Base-by-base conservation (phyloP, 2,329 filamentous ascomycete genomes). In the Alternaria ethzedia region DNA sequence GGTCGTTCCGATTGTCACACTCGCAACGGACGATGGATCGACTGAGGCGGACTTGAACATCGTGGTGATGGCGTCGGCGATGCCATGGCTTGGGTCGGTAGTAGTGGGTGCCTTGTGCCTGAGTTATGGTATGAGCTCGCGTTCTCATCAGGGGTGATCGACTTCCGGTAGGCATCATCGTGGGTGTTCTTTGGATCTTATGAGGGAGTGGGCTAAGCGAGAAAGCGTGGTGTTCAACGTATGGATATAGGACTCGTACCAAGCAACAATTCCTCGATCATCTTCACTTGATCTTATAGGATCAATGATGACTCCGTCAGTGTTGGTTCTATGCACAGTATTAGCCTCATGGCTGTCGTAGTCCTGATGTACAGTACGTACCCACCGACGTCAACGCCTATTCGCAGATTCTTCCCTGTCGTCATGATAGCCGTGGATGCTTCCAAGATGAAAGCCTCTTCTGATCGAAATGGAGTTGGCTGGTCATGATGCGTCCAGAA, bases 1-100 rank as follows among this genome's bases (percentile, higher is more conserved):
- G 0, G 85, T 87, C 2, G 84, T 86, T 25, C 85, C 84, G 54
- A 86, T 82, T 8, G 83, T 85, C 5, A 86, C 81, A 61, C 82
- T 83, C 15, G 75, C 78, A 57, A 85, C 76, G 3, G 69, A 67
- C 13, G 65, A 59, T 15, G 77, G 73, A 15, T 75, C 66, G 17
- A 80, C 70, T 4, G 67, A 71, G 6, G 76, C 73, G 1, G 72
- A 70, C 26, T 72, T 68, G 69, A 80, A 78, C 76, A 80, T 79
- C 9, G 74, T 75, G 4, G 70, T 77, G 47, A 81, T 78, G 15
- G 77, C 74, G 30, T 70, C 64, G 12, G 73, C 68, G 59, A 80
- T 81, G 25, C 79, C 78, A 75, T 76, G 72, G 59, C 77, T 80
- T 10, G 78, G 76, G 41, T 81, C 69, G 7, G 73, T 69, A 9